Evolutionary conservation across 2,329 filamentous ascomycete species (phyloP).

Genomic region (Rutstroemia sp.): DNA sequence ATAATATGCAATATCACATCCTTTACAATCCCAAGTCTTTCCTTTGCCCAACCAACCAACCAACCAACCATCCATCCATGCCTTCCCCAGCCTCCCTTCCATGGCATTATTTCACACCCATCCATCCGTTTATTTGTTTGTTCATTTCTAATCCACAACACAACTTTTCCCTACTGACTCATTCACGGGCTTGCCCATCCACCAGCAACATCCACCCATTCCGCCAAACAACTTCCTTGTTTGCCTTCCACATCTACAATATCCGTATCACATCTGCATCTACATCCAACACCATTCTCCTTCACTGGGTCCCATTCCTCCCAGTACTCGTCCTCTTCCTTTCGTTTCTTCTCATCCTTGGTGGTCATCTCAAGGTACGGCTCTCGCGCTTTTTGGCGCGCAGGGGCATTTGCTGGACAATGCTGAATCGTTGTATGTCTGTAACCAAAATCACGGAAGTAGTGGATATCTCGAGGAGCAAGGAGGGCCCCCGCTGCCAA

Average conservation of each 20-base stretch:
- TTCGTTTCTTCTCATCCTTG: conserved; percentile 70
- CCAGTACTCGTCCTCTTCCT: conserved; percentile 96
- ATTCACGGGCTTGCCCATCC: conserved; percentile 61
- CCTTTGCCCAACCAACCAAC: not conserved
- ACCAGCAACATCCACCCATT: conserved; percentile 96
- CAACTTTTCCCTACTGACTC: not conserved
- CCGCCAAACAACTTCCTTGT: conserved; percentile 85
- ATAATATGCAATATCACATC: conserved; percentile 11
- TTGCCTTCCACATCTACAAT: conserved; percentile 98
- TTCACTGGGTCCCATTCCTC: conserved; percentile 77
- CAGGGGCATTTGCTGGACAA: conserved; percentile 90
- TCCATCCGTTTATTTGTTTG: not conserved
- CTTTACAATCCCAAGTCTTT: conserved; percentile 5
- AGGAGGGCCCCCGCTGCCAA: conserved; percentile 87
- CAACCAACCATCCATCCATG: not conserved
- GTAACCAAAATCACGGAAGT: conserved; percentile 98
- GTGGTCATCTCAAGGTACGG: conserved; percentile 81
- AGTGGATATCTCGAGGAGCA: conserved; percentile 78
- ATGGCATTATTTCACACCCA: not conserved
- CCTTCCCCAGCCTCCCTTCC: not conserved
- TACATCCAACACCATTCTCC: conserved; percentile 94
- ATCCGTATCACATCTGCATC: conserved; percentile 94
- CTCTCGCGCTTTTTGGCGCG: conserved; percentile 71
- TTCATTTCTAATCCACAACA: not conserved
- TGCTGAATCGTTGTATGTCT: conserved; percentile 98